Conservation (phyloP, 2,329 filamentous ascomycete species). For the Eutypella sp. region DNA sequence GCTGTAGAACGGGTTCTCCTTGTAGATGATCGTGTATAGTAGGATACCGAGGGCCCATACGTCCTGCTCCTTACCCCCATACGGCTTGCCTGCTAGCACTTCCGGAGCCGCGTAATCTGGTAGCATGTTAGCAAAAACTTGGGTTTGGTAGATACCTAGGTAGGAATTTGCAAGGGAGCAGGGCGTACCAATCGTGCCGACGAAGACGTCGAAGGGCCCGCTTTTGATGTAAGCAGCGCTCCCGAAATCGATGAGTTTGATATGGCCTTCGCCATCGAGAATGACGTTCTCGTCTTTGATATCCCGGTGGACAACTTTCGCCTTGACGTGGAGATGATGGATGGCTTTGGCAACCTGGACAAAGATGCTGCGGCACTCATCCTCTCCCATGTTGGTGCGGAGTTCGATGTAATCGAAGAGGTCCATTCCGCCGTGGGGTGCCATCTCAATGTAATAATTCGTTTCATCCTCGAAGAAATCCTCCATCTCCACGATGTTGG, state of each 20-base stretch:
- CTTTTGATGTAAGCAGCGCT: constrained; percentile 98
- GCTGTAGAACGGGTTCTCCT: constrained; percentile 98
- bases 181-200: constrained; percentile 87
- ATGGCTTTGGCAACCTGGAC: constrained; percentile 86
- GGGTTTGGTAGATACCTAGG: constrained; percentile 1
- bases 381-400: constrained; percentile 91
- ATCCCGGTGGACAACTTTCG: constrained; percentile 89
- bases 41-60: constrained; percentile 97
- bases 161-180: neutral
- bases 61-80: constrained; percentile 94
- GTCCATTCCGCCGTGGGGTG: constrained; percentile 96
- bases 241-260: constrained; percentile 97
- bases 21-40: constrained; percentile 98
- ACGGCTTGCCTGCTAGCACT: constrained; percentile 85
- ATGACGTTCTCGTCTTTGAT: constrained; percentile 99
- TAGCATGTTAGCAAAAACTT: constrained; percentile 8
- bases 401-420: constrained; percentile 98
- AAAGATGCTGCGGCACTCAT: constrained; percentile 91
- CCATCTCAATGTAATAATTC: constrained; percentile 99
- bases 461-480: constrained; percentile 73
- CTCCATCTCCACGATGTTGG: constrained; percentile 69
- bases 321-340: constrained; percentile 85
- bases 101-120: constrained; percentile 97
- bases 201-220: constrained; percentile 97
- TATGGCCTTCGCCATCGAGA: constrained; percentile 87